phyloP scores from a whole-genome alignment of 345 rosid genomes.

The Linum trigynum region DNA sequence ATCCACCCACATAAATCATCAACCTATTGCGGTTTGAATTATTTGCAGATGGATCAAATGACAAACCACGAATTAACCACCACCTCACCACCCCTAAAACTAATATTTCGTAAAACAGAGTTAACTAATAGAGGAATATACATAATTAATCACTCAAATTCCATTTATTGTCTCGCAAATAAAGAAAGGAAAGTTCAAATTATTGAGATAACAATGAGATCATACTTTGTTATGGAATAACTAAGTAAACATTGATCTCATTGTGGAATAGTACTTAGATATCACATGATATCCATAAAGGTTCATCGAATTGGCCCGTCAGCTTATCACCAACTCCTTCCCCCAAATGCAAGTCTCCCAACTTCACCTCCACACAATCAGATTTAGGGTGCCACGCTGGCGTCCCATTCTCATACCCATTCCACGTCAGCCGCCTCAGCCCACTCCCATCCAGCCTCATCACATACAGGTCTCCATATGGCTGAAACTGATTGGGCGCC shows the following conservation, averaged over 20 bases:
- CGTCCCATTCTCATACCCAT: conserved; percentile 72
- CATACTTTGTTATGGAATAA: no score
- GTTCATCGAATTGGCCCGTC: conserved; percentile 51
- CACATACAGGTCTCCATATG: conserved; percentile 66
- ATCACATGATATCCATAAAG: conserved; percentile 62
- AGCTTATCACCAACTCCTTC: conserved; percentile 37
- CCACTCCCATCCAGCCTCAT: conserved; percentile 55
- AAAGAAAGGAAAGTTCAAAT: no score
- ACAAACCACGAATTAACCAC: no score
- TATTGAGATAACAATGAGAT: no score
- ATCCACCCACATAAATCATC: no score
- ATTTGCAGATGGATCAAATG: no score
- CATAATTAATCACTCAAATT: no score
- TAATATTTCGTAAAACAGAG: no score
- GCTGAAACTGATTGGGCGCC: conserved; percentile 74
- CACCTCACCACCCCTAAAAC: no score
- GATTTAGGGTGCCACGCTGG: conserved; percentile 51
- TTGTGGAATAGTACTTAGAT: conserved; percentile 7
- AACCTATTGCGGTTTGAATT: no score
- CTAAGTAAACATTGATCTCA: not conserved
- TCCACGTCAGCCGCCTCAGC: conserved; percentile 74
- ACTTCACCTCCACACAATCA: conserved; percentile 16
- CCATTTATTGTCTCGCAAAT: no score
- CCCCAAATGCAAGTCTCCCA: conserved; percentile 22
- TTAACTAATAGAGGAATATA: no score